Evolutionary conservation across 306 rosid species (phyloP).

Genomic region (Castanospermum australe): DNA sequence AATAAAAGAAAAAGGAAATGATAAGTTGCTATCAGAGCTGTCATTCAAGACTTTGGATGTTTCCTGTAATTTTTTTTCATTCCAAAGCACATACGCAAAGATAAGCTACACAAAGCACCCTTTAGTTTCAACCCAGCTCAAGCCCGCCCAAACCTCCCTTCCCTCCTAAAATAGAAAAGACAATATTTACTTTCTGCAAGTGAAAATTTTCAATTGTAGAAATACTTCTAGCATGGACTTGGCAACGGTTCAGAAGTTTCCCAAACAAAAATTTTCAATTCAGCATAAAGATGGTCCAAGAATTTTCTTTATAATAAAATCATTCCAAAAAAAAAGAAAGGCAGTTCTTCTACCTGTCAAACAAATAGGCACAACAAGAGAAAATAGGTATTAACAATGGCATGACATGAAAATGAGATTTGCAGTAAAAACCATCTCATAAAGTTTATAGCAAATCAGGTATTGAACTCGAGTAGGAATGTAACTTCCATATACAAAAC

Average conservation of each 20-base stretch:
- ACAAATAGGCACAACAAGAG: not conserved
- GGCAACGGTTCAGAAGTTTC: no score
- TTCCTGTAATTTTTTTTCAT: no score
- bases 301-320: not conserved
- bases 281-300: not conserved
- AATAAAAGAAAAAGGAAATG: no score
- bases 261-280: not conserved
- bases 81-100: not conserved
- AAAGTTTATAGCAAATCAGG: not conserved
- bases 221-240: no score
- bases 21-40: no score
- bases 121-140: no score
- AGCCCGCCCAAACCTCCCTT: not conserved
- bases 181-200: not conserved
- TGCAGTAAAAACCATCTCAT: not conserved
- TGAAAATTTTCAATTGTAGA: no score
- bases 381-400: not conserved
- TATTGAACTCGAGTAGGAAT: not conserved
- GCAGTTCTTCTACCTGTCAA: not conserved
- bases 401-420: not conserved
- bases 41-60: no score
- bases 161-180: not conserved
- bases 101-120: no score
- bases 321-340: not conserved
- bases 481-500: constrained; percentile 3